phyloP scores from a whole-genome alignment of 2,329 filamentous ascomycete species.

The Neurospora sp. region DNA sequence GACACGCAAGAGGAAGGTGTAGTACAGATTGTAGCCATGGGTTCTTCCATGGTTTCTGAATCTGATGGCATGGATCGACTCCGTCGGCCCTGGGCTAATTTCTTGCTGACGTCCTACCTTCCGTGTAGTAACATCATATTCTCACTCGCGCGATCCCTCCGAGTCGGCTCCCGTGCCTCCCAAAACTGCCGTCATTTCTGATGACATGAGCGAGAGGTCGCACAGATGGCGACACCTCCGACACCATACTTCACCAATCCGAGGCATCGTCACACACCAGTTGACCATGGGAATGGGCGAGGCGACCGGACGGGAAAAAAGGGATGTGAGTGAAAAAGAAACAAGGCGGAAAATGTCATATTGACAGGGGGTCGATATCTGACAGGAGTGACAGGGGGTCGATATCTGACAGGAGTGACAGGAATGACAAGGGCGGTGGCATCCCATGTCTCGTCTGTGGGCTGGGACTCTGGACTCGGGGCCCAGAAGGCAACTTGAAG shows the following conservation, averaged over 20 bases:
- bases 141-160: background rate
- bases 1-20: background rate
- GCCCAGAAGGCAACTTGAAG: background rate
- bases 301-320: background rate
- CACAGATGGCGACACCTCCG: background rate
- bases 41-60: background rate
- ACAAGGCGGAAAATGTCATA: background rate
- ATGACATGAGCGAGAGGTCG: background rate
- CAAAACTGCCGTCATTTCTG: background rate
- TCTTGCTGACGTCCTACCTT: background rate
- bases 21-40: background rate
- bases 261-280: background rate
- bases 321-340: background rate
- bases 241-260: background rate
- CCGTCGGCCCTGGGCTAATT: background rate
- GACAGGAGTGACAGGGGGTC: background rate
- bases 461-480: background rate
- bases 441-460: background rate
- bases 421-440: background rate
- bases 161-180: background rate
- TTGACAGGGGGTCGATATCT: background rate
- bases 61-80: background rate
- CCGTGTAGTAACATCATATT: background rate
- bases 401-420: background rate
- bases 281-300: background rate